These are phyloP conservation scores for Fusarium neocosmosporiellum DNA, from an alignment of 2,329 filamentous ascomycete genomes.

Conservation along the genomic window DNA sequence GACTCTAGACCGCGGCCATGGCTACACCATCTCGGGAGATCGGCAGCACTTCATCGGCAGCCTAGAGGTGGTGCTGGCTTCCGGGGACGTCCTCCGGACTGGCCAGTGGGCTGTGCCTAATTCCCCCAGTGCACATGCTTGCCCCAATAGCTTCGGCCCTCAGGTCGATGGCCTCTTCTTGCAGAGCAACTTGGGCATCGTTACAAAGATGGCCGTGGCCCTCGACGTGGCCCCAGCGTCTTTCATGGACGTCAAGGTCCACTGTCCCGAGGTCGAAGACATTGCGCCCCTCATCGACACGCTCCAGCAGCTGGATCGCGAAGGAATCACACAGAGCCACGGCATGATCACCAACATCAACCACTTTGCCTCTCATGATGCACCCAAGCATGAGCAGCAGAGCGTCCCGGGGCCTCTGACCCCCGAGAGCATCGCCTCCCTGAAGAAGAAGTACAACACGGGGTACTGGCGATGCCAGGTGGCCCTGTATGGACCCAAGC, in stretches of 20 bases:
- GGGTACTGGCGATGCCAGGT: not conserved
- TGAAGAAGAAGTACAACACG: not conserved
- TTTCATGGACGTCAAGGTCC: slow-evolving; percentile 1
- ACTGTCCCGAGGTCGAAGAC: not conserved
- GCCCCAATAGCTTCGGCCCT: slow-evolving; percentile 2
- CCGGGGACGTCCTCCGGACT: slow-evolving; percentile 9
- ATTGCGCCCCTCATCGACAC: slow-evolving; percentile 5
- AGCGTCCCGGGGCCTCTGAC: not conserved
- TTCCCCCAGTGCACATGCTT: slow-evolving; percentile 9
- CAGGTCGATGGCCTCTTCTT: slow-evolving; percentile 12
- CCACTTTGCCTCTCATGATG: slow-evolving; percentile 8
- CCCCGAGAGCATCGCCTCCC: not conserved
- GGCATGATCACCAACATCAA: slow-evolving; percentile 7
- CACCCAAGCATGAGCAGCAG: slow-evolving; percentile 3
- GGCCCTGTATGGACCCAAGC: not conserved
- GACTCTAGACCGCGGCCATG: slow-evolving; percentile 14
- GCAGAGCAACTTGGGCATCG: slow-evolving; percentile 15
- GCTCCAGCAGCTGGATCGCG: not conserved
- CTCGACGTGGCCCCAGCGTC: not conserved
- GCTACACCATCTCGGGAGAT: slow-evolving; percentile 1
- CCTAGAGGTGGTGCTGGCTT: slow-evolving; percentile 9
- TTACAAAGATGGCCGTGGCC: slow-evolving; percentile 5
- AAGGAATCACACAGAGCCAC: not conserved
- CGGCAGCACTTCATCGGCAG: slow-evolving; percentile 10
- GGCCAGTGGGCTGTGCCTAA: slow-evolving; percentile 8